Conservation (phyloP, 202 grass and related monocot species). For the Brachypodium distachyon region DNA sequence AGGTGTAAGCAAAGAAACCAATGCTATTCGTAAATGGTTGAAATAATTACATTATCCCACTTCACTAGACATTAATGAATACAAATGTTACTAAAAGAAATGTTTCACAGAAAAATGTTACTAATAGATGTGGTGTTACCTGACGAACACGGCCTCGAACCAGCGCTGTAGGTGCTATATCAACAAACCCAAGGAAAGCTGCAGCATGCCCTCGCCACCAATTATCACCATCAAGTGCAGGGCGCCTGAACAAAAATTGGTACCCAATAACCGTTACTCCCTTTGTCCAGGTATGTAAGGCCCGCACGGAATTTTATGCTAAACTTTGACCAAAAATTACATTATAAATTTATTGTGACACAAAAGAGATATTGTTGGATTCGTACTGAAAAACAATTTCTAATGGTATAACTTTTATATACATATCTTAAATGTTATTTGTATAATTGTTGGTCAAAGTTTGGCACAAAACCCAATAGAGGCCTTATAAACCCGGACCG, state of each 20-base stretch:
- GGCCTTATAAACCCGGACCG: too few relatives aligned
- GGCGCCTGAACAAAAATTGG: slow-evolving; percentile 45
- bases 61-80: neutral
- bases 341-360: too few relatives aligned
- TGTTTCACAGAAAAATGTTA: too few relatives aligned
- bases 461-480: too few relatives aligned
- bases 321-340: too few relatives aligned
- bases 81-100: neutral
- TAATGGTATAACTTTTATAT: too few relatives aligned
- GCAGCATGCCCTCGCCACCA: slow-evolving; percentile 97
- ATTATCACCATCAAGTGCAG: slow-evolving; percentile 96
- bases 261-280: slow-evolving; percentile 3
- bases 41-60: slow-evolving; percentile 13
- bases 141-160: slow-evolving; percentile 66
- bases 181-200: slow-evolving; percentile 80
- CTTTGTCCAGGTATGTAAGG: too few relatives aligned
- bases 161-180: slow-evolving; percentile 77
- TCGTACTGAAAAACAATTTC: too few relatives aligned
- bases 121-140: slow-evolving; percentile 34
- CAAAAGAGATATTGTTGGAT: too few relatives aligned
- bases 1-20: slow-evolving; percentile 4
- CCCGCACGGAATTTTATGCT: too few relatives aligned
- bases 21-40: slow-evolving; percentile 1
- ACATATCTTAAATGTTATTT: too few relatives aligned
- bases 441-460: too few relatives aligned